These are phyloP conservation scores for Nicotiana tomentosiformis DNA, from an alignment of 257 asterid genomes.

Conservation along the genomic window DNA sequence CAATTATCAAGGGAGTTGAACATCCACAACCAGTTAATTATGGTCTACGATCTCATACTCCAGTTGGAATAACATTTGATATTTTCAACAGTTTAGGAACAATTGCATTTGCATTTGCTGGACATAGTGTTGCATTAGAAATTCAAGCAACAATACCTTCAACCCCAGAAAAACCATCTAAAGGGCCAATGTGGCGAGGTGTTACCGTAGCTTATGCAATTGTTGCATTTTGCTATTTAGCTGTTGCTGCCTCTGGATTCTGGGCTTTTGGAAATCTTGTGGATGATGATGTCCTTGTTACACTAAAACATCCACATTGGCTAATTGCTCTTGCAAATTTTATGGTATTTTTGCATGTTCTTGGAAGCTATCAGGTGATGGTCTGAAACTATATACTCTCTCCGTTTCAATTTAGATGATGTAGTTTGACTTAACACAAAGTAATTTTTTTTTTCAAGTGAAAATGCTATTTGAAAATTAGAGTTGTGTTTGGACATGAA, in stretches of 20 bases:
- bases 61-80: conserved; percentile 16
- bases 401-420: no score
- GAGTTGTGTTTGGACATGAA: no score
- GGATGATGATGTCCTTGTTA: conserved; percentile 31
- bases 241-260: conserved; percentile 23
- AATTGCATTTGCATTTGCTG: no score
- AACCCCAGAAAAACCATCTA: conserved; percentile 30
- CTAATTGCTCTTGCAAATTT: conserved; percentile 31
- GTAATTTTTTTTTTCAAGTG: no score
- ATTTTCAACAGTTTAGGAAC: conserved; percentile 18
- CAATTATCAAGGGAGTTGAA: conserved; percentile 10
- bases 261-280: conserved; percentile 22
- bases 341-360: conserved; percentile 43
- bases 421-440: no score
- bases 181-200: conserved; percentile 12
- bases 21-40: background rate
- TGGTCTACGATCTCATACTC: conserved; percentile 12
- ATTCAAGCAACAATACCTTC: conserved; percentile 55
- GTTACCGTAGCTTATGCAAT: conserved; percentile 24
- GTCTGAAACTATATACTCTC: background rate
- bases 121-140: conserved; percentile 32
- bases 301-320: conserved; percentile 36
- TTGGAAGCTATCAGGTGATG: conserved; percentile 46
- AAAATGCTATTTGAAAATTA: no score
- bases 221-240: conserved; percentile 39